Evolutionary conservation across 2,329 filamentous ascomycete species (phyloP).

Genomic region (Verticillium tricorpus): DNA sequence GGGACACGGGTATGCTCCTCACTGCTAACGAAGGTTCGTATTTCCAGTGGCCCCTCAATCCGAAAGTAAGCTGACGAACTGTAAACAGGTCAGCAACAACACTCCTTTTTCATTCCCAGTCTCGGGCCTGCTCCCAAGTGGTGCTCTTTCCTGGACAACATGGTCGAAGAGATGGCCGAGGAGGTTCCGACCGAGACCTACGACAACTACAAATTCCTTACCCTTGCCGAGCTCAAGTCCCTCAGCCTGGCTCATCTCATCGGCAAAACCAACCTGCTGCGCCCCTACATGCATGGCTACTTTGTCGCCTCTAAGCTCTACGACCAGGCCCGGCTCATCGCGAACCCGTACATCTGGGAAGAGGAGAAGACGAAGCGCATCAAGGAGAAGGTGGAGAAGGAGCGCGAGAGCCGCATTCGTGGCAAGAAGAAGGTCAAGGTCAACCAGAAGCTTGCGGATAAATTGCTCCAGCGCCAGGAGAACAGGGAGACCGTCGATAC

Average conservation of each 20-base stretch:
- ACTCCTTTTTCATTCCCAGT: constrained; percentile 92
- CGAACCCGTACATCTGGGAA: constrained; percentile 90
- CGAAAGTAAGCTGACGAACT: background rate
- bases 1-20: constrained; percentile 87
- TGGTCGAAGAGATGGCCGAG: constrained; percentile 98
- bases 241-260: constrained; percentile 86
- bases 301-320: constrained; percentile 95
- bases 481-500: constrained; percentile 54
- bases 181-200: constrained; percentile 75
- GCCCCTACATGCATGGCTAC: constrained; percentile 99
- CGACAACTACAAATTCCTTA: constrained; percentile 99
- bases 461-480: constrained; percentile 62
- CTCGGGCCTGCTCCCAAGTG: constrained; percentile 89
- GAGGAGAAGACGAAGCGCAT: constrained; percentile 88
- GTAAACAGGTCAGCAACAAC: constrained; percentile 66
- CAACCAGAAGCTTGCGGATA: constrained; percentile 78
- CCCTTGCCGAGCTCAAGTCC: constrained; percentile 75
- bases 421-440: constrained; percentile 98
- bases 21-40: constrained; percentile 78
- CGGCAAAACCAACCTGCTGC: constrained; percentile 81
- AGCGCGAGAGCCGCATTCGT: constrained; percentile 89
- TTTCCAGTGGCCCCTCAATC: background rate
- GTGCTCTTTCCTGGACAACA: constrained; percentile 95
- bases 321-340: constrained; percentile 88
- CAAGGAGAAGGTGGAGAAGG: constrained; percentile 93